phyloP scores from a whole-genome alignment of 495 filamentous ascomycete genomes.

The Talaromyces nanjingensis region DNA sequence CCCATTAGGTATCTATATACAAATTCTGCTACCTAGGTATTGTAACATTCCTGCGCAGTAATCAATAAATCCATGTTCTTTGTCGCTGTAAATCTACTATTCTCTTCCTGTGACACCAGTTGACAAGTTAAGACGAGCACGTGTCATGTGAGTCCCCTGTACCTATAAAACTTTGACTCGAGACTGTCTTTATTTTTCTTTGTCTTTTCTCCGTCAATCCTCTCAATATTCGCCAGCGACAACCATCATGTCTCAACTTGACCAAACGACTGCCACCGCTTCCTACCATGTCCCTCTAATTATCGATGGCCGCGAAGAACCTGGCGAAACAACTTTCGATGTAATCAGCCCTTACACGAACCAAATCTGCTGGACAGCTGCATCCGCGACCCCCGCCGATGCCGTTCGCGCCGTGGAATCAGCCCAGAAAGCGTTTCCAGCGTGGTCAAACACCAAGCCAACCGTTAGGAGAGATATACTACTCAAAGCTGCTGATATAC shows the following conservation, averaged over 20 bases:
- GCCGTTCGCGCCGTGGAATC: constrained; percentile 47
- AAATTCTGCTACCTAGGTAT: too few species aligned
- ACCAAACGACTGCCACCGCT: background rate
- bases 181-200: too few species aligned
- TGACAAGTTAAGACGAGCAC: too few species aligned
- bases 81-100: too few species aligned
- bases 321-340: constrained; percentile 37
- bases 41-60: too few species aligned
- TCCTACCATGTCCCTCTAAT: background rate
- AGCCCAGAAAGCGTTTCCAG: constrained; percentile 60
- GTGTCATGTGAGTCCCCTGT: too few species aligned
- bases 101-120: too few species aligned
- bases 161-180: too few species aligned
- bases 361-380: constrained; percentile 50
- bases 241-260: background rate
- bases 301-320: constrained; percentile 2
- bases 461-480: constrained; percentile 63
- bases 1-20: too few species aligned
- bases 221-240: too few species aligned
- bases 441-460: constrained; percentile 62
- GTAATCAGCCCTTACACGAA: constrained; percentile 59
- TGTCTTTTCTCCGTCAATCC: too few species aligned
- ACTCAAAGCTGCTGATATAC: constrained; percentile 60
- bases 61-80: too few species aligned
- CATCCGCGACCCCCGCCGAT: constrained; percentile 54